phyloP scores from a whole-genome alignment of 2,329 filamentous ascomycete species.

The Cordyceps farinosa region DNA sequence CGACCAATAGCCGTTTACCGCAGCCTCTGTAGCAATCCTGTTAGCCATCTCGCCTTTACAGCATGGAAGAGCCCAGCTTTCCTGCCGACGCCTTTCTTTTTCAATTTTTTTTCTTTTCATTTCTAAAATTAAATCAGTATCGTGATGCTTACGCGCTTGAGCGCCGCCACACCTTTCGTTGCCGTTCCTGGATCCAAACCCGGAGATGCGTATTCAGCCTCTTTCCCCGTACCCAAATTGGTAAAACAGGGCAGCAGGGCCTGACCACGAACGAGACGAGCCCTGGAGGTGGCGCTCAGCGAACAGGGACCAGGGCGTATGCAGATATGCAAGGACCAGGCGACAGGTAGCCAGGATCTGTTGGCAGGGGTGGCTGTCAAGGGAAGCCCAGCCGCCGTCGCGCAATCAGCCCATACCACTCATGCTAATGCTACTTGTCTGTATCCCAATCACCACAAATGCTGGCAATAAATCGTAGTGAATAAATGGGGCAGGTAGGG shows the following conservation, averaged over 20 bases:
- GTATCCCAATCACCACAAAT: background rate
- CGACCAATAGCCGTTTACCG: background rate
- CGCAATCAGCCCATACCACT: constrained; percentile 11
- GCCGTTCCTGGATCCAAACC: background rate
- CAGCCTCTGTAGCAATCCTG: background rate
- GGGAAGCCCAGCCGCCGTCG: background rate
- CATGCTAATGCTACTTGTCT: background rate
- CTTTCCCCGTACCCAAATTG: background rate
- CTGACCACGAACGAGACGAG: background rate
- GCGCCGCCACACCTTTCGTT: background rate
- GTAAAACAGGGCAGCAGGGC: constrained; percentile 1
- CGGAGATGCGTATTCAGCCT: background rate
- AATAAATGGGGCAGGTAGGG: background rate
- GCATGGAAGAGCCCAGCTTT: background rate
- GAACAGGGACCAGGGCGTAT: constrained; percentile 4
- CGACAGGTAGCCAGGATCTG: background rate
- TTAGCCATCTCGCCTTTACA: background rate
- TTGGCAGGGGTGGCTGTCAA: background rate
- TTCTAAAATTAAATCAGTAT: background rate
- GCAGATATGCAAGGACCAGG: constrained; percentile 12
- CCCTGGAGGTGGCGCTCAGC: background rate
- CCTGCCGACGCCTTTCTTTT: background rate
- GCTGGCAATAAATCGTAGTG: background rate
- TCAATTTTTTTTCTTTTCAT: too few species aligned
- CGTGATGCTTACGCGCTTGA: too few species aligned